These are phyloP conservation scores for Dendrocalamus sinicus DNA, from an alignment of 176 grass and related monocot genomes.

Conservation along the genomic window DNA sequence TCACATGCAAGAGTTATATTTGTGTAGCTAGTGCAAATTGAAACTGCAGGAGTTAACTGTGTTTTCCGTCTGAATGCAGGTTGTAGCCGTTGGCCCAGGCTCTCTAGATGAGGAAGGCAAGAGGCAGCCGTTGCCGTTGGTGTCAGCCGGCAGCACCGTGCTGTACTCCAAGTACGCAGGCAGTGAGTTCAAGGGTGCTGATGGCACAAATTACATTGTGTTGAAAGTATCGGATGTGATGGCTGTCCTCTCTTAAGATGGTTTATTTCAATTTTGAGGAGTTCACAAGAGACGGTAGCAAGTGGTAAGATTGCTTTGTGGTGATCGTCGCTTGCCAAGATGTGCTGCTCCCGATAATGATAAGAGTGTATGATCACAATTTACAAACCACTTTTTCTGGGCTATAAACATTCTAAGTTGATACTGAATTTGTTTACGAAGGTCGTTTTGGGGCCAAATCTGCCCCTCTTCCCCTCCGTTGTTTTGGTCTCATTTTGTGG, in stretches of 20 bases:
- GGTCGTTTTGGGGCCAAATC: background rate
- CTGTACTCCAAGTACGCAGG: slow-evolving; percentile 78
- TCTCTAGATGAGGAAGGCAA: slow-evolving; percentile 74
- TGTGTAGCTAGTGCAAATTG: background rate
- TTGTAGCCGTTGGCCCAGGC: slow-evolving; percentile 72
- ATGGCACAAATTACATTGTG: slow-evolving; percentile 66
- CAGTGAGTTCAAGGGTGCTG: slow-evolving; percentile 63
- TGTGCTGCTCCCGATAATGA: background rate
- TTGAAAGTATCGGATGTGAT: slow-evolving; percentile 71
- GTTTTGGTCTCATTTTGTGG: background rate
- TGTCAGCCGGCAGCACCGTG: slow-evolving; percentile 53
- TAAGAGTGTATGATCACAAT: background rate
- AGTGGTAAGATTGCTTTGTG: slow-evolving; percentile 25
- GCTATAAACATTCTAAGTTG: background rate
- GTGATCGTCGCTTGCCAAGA: background rate
- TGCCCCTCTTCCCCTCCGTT: too few relatives aligned
- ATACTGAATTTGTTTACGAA: background rate
- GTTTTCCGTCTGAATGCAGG: slow-evolving; percentile 45
- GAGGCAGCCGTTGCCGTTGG: slow-evolving; percentile 46
- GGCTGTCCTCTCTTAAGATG: slow-evolving; percentile 60
- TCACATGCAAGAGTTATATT: background rate
- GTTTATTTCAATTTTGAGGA: background rate
- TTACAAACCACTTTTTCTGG: background rate
- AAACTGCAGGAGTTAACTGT: background rate
- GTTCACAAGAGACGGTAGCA: background rate